Base-by-base conservation (phyloP, 1,284 basidiomycete species). In the Hemileia vastatrix region DNA sequence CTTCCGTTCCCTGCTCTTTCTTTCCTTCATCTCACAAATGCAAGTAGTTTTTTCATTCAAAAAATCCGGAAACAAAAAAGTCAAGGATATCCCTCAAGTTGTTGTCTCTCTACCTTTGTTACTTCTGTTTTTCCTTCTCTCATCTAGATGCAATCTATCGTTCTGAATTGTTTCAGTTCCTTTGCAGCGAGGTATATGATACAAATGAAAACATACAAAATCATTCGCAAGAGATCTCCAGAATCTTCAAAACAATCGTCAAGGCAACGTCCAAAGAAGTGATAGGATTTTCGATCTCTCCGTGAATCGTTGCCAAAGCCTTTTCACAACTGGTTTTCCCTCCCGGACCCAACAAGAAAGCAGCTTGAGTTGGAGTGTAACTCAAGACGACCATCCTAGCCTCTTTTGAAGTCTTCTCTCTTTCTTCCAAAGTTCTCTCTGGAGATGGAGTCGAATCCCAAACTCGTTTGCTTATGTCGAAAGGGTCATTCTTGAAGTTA, bases 301-400 rank as follows among this genome's bases (percentile, higher is more conserved):
- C 68, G 52, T 75, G 72, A 11, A 75, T 67, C 15, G 67, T 61
- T 15, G 65, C 65, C 4, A 75, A 53, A n/a, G 72, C 73, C 32
- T 68, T 67, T 49, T 69, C 67, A 49, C 69, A 72, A 2, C 71
- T 67, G 6, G 70, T 63, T 47, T 66, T 67, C 5, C 73, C 72
- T 15, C 73, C 73, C 0, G 72, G 71, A 1, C 73, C 73, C 8
- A 75, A 62, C 24, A 73, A 48, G 49, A 66, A 74, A n/a, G 67
- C 72, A 4, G 71, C 69, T 57, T 74, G 71, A 0, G 71, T 66
- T 1, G 73, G 73, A 11, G 69, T 67, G 45, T 72, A 73, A 18
- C 63, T 66, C 0, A 74, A 61, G 9, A 73, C 65, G 6, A 75
- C 67, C 45, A 68, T 65, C 6, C 70, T 54, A 2, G 71, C 71